These are phyloP conservation scores for Arachis monticola DNA, from an alignment of 331 rosid genomes.

Conservation along the genomic window DNA sequence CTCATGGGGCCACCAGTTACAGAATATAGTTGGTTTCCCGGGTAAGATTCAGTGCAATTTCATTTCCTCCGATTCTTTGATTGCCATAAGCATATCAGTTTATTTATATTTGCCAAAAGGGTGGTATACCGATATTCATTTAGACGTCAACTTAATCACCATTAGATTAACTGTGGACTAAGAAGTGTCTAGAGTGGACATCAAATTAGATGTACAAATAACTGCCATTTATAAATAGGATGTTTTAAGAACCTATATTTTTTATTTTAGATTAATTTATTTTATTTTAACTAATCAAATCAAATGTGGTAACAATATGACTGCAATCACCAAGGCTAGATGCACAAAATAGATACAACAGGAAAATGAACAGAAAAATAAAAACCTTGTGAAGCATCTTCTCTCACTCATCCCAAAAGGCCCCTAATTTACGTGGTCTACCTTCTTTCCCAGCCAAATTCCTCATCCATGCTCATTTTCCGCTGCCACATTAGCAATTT, in stretches of 20 bases:
- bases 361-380: not conserved
- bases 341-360: not conserved
- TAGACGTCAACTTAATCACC: no score
- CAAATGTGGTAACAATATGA: not conserved
- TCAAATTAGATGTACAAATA: no score
- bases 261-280: not conserved
- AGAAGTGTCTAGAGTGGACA: no score
- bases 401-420: not conserved
- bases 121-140: no score
- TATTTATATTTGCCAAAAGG: not conserved
- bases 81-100: conserved; percentile 19
- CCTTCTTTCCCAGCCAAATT: conserved; percentile 3
- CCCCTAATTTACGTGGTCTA: not conserved
- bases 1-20: conserved; percentile 59
- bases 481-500: not conserved
- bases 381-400: not conserved
- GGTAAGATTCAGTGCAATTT: conserved; percentile 57
- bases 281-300: no score
- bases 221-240: no score
- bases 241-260: not conserved
- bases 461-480: not conserved
- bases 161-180: no score
- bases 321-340: not conserved
- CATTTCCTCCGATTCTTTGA: conserved; percentile 22
- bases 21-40: conserved; percentile 95